Evolutionary conservation across 257 asterid genomes (phyloP).

Genomic region (Penstemon davidsonii): DNA sequence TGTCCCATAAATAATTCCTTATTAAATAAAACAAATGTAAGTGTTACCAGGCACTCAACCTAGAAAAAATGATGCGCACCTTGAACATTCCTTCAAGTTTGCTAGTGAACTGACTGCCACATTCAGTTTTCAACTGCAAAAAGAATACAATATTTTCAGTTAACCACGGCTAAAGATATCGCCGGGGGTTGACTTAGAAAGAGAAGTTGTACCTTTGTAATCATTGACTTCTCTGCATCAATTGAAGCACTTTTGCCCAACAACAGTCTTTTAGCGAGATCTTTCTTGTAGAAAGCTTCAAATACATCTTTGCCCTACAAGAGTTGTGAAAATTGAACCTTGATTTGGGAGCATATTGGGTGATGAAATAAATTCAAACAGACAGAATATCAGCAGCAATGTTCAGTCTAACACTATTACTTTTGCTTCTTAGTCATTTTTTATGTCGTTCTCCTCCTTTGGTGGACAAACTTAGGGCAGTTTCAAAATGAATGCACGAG

Average conservation of each 20-base stretch:
- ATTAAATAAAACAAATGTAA: no score
- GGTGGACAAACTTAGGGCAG: not conserved
- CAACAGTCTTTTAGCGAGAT: slow-evolving; percentile 88
- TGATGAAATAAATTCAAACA: slow-evolving; percentile 5
- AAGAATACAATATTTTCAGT: slow-evolving; percentile 27
- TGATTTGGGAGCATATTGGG: not conserved
- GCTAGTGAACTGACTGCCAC: slow-evolving; percentile 99
- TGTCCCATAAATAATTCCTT: no score
- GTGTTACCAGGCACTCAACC: no score
- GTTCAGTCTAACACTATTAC: not conserved
- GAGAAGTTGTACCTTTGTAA: slow-evolving; percentile 44
- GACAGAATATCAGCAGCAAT: not conserved
- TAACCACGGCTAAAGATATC: slow-evolving; percentile 16
- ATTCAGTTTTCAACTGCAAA: slow-evolving; percentile 93
- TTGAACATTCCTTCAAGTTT: slow-evolving; percentile 99
- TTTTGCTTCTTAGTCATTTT: not conserved
- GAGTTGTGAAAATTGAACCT: slow-evolving; percentile 6
- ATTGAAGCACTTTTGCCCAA: slow-evolving; percentile 97
- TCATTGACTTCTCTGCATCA: slow-evolving; percentile 99
- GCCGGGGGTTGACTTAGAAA: slow-evolving; percentile 24
- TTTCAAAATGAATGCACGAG: not conserved
- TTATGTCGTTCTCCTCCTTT: not conserved
- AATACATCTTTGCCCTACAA: slow-evolving; percentile 65
- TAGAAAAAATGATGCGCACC: slow-evolving; percentile 44
- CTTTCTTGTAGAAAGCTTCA: slow-evolving; percentile 71